Percentiles rank a stretch among this genome's conserved stretches.
Conservation (phyloP, 2,329 filamentous ascomycete genomes). For the Colletotrichum musae region DNA sequence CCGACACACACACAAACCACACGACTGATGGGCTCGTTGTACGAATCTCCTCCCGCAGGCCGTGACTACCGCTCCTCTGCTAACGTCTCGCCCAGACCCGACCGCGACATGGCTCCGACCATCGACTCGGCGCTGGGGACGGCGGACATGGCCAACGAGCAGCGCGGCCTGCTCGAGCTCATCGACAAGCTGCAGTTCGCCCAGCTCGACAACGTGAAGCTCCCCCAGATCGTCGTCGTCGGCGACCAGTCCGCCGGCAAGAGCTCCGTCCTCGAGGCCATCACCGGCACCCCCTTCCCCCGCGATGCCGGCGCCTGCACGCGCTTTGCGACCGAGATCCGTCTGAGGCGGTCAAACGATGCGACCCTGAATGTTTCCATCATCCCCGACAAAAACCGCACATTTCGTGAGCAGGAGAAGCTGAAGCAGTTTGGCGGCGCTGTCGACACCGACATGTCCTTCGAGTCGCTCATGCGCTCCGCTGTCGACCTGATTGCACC, state of each 20-base stretch:
- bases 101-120: slow-evolving; percentile 53
- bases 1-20: slow-evolving; percentile 2
- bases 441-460: slow-evolving; percentile 60
- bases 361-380: slow-evolving; percentile 65
- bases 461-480: slow-evolving; percentile 65
- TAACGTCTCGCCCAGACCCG: slow-evolving; percentile 37
- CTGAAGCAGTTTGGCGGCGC: slow-evolving; percentile 64
- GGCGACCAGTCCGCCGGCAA: slow-evolving; percentile 77
- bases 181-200: slow-evolving; percentile 69
- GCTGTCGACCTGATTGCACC: slow-evolving; percentile 66
- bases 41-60: slow-evolving; percentile 32
- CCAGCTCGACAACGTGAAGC: slow-evolving; percentile 66
- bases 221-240: slow-evolving; percentile 75
- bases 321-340: slow-evolving; percentile 72
- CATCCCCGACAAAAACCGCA: slow-evolving; percentile 66
- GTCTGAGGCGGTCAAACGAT: slow-evolving; percentile 64
- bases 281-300: slow-evolving; percentile 74
- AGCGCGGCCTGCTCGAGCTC: slow-evolving; percentile 70
- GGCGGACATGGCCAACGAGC: slow-evolving; percentile 66
- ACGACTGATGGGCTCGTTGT: slow-evolving; percentile 40
- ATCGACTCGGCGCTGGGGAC: slow-evolving; percentile 65
- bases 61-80: slow-evolving; percentile 30
- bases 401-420: slow-evolving; percentile 61
- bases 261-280: slow-evolving; percentile 74
- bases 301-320: slow-evolving; percentile 73